Conservation (phyloP, 1,284 basidiomycete genomes). For the Melampsora allii-populina region DNA sequence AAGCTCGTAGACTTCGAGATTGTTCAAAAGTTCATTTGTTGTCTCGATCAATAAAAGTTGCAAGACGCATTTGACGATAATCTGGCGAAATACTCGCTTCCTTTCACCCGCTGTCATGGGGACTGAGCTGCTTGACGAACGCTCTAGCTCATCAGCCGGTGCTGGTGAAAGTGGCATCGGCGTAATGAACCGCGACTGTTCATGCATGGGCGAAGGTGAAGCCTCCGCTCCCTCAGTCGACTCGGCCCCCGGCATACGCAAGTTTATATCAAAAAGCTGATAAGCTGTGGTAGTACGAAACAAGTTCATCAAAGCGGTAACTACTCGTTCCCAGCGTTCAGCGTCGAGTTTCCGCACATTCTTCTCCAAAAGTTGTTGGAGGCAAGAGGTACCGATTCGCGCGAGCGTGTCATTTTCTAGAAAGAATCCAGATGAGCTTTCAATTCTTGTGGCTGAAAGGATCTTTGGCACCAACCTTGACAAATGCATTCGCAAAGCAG, state of each 20-base stretch:
- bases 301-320: constrained; percentile 87
- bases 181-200: constrained; percentile 64
- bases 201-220: constrained; percentile 37
- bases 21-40: constrained; percentile 90
- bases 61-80: constrained; percentile 99
- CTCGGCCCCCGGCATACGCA: constrained; percentile 61
- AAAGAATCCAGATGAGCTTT: neutral
- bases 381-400: constrained; percentile 93
- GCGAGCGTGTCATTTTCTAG: constrained; percentile 97
- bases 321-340: constrained; percentile 84
- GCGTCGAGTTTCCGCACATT: constrained; percentile 85
- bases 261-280: constrained; percentile 88
- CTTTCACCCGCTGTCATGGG: constrained; percentile 62
- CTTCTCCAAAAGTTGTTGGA: constrained; percentile 91
- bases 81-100: constrained; percentile 92
- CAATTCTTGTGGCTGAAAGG: neutral
- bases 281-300: constrained; percentile 97
- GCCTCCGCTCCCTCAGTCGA: constrained; percentile 39
- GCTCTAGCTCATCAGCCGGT: constrained; percentile 38
- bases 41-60: constrained; percentile 97
- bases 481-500: constrained; percentile 96
- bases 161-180: constrained; percentile 70
- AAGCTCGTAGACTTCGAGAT: constrained; percentile 83
- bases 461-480: constrained; percentile 66
- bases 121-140: constrained; percentile 15